A percentile compares a stretch with the other conserved stretches of the same genome.
These are phyloP conservation scores for Spongospora subterranea DNA, from an alignment of 208 protist genomes.

Conservation along the genomic window DNA sequence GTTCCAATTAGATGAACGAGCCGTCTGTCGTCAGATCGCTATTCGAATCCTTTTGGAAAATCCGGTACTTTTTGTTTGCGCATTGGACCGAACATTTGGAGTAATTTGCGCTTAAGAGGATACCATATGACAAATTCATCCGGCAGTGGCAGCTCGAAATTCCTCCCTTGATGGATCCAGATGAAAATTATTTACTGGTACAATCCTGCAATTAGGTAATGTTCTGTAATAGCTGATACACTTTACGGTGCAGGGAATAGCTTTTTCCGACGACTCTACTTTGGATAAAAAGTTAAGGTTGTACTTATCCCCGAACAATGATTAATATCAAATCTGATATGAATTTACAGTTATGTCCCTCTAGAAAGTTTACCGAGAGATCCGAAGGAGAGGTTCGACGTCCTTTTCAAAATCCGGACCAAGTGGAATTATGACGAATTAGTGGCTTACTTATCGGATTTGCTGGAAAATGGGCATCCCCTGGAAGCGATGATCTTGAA, in stretches of 20 bases:
- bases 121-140: slow-evolving; percentile 31
- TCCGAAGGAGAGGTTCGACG: background rate
- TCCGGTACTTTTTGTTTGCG: background rate
- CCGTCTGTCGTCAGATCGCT: slow-evolving; percentile 18
- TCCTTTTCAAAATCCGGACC: background rate
- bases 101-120: background rate
- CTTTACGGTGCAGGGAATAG: background rate
- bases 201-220: background rate
- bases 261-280: background rate
- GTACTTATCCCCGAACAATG: background rate
- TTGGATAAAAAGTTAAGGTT: background rate
- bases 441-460: background rate
- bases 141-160: background rate
- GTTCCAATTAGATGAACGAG: background rate
- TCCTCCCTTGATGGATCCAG: background rate
- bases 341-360: slow-evolving; percentile 1
- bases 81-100: background rate
- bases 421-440: background rate
- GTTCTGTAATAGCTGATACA: background rate
- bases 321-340: background rate
- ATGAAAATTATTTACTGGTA: background rate
- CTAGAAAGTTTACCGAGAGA: background rate
- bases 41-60: slow-evolving; percentile 52
- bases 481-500: background rate
- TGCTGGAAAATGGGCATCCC: background rate